These are phyloP conservation scores for Gossypium stocksii DNA, from an alignment of 345 rosid species.

Conservation along the genomic window DNA sequence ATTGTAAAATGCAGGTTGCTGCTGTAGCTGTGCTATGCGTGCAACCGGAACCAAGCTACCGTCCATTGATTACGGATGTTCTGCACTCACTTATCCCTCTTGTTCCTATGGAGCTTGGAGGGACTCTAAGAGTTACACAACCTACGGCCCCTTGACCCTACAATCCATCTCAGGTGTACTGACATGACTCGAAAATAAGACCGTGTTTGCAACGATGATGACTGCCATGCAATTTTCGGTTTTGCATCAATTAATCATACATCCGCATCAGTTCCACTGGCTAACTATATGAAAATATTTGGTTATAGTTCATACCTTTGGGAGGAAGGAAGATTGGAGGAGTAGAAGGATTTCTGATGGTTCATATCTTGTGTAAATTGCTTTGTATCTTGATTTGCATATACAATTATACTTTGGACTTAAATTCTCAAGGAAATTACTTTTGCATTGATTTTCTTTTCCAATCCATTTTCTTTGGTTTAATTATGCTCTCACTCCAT, in stretches of 20 bases:
- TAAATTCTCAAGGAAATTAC: not conserved
- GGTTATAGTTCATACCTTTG: not conserved
- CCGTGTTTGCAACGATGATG: not conserved
- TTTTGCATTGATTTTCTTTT: not conserved
- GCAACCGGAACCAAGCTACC: constrained; percentile 89
- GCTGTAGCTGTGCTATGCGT: constrained; percentile 92
- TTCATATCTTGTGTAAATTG: constrained; percentile 29
- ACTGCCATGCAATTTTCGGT: not conserved
- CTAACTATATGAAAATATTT: not conserved
- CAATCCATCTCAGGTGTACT: not conserved
- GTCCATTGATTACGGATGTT: constrained; percentile 84
- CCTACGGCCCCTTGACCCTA: constrained; percentile 17
- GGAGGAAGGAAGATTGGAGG: not conserved
- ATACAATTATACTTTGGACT: not conserved
- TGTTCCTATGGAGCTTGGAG: constrained; percentile 79
- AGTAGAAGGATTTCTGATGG: not conserved
- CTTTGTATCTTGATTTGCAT: not conserved
- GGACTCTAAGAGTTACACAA: constrained; percentile 52
- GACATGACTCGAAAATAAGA: not conserved
- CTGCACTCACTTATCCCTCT: constrained; percentile 86
- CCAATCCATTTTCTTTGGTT: too few relatives aligned
- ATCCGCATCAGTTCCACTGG: constrained; percentile 2
- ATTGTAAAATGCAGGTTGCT: constrained; percentile 63
- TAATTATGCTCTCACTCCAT: not conserved
- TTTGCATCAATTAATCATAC: not conserved